Evolutionary conservation across 1,284 basidiomycete species (phyloP).

Genomic region (Leccinum pachyderme): DNA sequence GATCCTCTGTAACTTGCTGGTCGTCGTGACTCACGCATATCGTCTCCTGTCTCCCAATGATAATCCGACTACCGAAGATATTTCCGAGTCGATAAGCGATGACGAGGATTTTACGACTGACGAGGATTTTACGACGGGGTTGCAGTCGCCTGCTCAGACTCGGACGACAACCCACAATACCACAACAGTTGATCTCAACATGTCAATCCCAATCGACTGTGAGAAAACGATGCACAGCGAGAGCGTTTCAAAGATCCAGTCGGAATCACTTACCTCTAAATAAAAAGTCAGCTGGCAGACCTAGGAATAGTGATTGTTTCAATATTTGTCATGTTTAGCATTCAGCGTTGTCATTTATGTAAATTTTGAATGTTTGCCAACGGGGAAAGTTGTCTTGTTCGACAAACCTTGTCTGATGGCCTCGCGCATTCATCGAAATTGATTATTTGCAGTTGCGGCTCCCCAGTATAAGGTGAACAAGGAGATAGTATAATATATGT

Average conservation of each 20-base stretch:
- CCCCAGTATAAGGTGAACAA: neutral
- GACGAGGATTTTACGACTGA: neutral
- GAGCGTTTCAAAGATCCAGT: neutral
- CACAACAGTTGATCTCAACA: neutral
- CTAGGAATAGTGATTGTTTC: neutral
- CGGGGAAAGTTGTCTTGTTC: neutral
- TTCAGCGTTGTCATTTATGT: neutral
- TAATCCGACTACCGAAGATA: neutral
- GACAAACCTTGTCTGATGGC: neutral
- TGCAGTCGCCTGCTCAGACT: neutral
- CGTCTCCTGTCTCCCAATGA: neutral
- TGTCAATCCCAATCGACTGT: neutral
- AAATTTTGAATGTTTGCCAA: neutral
- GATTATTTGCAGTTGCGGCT: too few relatives aligned
- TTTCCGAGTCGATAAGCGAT: neutral
- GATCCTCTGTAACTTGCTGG: conserved; percentile 21
- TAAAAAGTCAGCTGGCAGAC: neutral
- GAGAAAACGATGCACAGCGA: neutral
- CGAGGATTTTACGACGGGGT: neutral
- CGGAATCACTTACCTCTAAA: neutral
- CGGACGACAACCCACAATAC: neutral
- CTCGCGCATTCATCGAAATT: neutral
- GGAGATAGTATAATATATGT: neutral
- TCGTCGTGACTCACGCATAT: conserved; percentile 19
- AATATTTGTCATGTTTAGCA: neutral